Evolutionary conservation across 225 moss, liverwort and hornwort genomes (phyloP).

Genomic region (Rhytidiadelphus loreus): DNA sequence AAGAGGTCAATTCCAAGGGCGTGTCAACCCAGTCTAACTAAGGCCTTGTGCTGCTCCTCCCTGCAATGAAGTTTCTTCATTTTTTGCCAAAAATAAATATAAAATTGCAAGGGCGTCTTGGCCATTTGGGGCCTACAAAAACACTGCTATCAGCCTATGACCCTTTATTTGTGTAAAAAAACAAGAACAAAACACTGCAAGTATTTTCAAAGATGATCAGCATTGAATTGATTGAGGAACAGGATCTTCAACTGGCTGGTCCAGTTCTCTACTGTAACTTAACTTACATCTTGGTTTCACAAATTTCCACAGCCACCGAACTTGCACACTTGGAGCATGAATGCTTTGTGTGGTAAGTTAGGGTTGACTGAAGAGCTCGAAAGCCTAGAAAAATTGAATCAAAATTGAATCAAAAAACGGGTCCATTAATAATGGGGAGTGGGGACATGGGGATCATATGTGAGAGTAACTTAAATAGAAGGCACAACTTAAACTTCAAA

Average conservation of each 20-base stretch:
- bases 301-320: not conserved
- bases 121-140: not conserved
- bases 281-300: not conserved
- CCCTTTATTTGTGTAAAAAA: no score
- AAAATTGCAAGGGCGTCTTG: not conserved
- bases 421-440: no score
- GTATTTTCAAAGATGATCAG: not conserved
- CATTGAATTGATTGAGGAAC: not conserved
- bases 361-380: not conserved
- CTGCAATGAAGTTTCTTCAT: not conserved
- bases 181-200: no score
- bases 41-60: not conserved
- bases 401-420: not conserved
- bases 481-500: not conserved
- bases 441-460: not conserved
- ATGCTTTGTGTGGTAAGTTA: not conserved
- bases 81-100: not conserved
- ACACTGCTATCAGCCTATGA: not conserved
- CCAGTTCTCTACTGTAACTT: no score
- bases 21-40: not conserved
- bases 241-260: not conserved
- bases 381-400: not conserved
- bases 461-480: no score
- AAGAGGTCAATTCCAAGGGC: not conserved
- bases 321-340: not conserved